Evolutionary conservation across 352 stramenopile species (phyloP).

Genomic region (Globisporangium abappressorium): DNA sequence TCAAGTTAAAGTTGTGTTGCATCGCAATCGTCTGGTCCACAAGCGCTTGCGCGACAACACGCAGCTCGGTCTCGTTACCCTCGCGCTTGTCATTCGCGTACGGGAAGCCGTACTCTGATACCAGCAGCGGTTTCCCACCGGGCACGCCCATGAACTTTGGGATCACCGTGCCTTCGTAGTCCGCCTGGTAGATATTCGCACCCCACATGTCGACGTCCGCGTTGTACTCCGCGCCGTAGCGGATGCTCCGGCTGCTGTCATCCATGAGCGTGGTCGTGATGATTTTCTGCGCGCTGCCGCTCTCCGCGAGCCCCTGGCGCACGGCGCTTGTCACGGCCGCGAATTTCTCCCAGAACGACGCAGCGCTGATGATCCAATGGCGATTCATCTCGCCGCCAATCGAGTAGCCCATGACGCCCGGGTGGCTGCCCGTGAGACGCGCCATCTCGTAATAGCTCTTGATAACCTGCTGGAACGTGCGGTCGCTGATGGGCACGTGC

Average conservation of each 20-base stretch:
- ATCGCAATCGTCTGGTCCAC: slow-evolving; percentile 47
- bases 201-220: slow-evolving; percentile 72
- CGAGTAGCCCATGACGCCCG: slow-evolving; percentile 66
- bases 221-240: slow-evolving; percentile 33
- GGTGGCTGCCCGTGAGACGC: slow-evolving; percentile 42
- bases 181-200: slow-evolving; percentile 68
- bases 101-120: slow-evolving; percentile 65
- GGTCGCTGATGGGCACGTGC: slow-evolving; percentile 20
- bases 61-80: slow-evolving; percentile 37
- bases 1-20: slow-evolving; percentile 52
- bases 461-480: slow-evolving; percentile 44
- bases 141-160: slow-evolving; percentile 45
- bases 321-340: slow-evolving; percentile 43
- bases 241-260: slow-evolving; percentile 50
- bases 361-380: slow-evolving; percentile 47
- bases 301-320: slow-evolving; percentile 42
- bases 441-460: slow-evolving; percentile 66
- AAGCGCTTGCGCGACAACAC: slow-evolving; percentile 38
- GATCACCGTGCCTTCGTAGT: slow-evolving; percentile 55
- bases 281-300: slow-evolving; percentile 53
- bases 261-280: slow-evolving; percentile 81
- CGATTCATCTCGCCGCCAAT: slow-evolving; percentile 78
- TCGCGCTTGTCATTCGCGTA: slow-evolving; percentile 48
- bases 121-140: slow-evolving; percentile 41
- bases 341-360: slow-evolving; percentile 67